These are phyloP conservation scores for Trichophyton simii DNA, from an alignment of 2,329 filamentous ascomycete genomes.

Conservation along the genomic window DNA sequence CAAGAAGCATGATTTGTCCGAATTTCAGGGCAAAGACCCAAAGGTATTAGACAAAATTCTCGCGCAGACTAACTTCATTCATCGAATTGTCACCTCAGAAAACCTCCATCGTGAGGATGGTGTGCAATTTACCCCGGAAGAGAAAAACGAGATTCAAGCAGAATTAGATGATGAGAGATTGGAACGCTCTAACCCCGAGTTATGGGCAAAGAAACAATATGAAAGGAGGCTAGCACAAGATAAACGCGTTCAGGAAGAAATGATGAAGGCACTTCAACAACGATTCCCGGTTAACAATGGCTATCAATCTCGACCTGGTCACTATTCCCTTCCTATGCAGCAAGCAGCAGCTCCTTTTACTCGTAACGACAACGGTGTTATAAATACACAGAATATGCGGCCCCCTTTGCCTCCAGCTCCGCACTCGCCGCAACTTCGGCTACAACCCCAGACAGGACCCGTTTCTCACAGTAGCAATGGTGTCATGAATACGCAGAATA, in stretches of 20 bases:
- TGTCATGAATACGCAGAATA: not conserved
- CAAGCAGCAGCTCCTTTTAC: not conserved
- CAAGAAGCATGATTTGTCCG: constrained; percentile 39
- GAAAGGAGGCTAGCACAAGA: constrained; percentile 8
- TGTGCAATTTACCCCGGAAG: constrained; percentile 45
- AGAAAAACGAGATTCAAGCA: constrained; percentile 43
- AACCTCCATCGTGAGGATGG: constrained; percentile 59
- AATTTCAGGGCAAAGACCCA: constrained; percentile 47
- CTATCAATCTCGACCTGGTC: not conserved
- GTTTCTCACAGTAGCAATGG: no score
- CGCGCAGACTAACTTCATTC: constrained; percentile 19
- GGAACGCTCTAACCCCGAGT: constrained; percentile 26
- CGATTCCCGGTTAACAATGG: not conserved
- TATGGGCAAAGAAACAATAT: constrained; percentile 18
- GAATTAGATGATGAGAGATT: constrained; percentile 32
- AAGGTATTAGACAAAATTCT: constrained; percentile 47
- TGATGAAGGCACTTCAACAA: no score
- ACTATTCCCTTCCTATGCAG: not conserved
- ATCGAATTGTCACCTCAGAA: constrained; percentile 52
- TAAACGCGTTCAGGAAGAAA: not conserved
- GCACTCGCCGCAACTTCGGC: no score
- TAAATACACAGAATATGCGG: not conserved
- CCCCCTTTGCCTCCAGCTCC: not conserved
- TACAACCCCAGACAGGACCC: no score
- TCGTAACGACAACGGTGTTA: not conserved